phyloP scores from a whole-genome alignment of 306 rosid genomes.

The Ammopiptanthus mongolicus region DNA sequence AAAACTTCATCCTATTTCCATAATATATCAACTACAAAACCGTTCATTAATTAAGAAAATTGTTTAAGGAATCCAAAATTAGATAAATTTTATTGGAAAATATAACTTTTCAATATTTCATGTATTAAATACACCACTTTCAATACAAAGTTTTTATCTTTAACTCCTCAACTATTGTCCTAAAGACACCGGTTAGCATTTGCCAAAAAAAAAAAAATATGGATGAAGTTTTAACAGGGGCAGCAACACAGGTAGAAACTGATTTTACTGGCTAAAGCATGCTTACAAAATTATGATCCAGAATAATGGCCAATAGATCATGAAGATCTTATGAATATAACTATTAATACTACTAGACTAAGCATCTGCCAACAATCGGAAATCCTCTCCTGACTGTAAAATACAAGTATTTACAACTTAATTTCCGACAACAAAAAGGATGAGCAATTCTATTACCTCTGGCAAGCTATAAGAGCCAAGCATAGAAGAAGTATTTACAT shows the following conservation, averaged over 20 bases:
- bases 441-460: constrained; percentile 18
- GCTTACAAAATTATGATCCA: constrained; percentile 30
- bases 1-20: too few species aligned
- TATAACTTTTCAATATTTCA: too few species aligned
- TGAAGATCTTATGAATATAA: neutral
- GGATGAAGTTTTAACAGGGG: too few species aligned
- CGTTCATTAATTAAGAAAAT: too few species aligned
- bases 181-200: too few species aligned
- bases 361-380: constrained; percentile 24
- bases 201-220: too few species aligned
- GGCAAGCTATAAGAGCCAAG: constrained; percentile 23
- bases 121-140: too few species aligned
- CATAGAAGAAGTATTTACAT: constrained; percentile 45
- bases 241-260: neutral
- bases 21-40: too few species aligned
- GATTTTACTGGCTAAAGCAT: constrained; percentile 15
- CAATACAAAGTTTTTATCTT: too few species aligned
- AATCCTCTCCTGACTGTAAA: constrained; percentile 28
- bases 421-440: constrained; percentile 10
- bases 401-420: constrained; percentile 33
- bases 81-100: too few species aligned
- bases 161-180: too few species aligned
- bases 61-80: too few species aligned
- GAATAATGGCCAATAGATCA: constrained; percentile 20
- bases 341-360: neutral